phyloP scores from a whole-genome alignment of 768 basidiomycete species.

The Holtermannia corniformis region DNA sequence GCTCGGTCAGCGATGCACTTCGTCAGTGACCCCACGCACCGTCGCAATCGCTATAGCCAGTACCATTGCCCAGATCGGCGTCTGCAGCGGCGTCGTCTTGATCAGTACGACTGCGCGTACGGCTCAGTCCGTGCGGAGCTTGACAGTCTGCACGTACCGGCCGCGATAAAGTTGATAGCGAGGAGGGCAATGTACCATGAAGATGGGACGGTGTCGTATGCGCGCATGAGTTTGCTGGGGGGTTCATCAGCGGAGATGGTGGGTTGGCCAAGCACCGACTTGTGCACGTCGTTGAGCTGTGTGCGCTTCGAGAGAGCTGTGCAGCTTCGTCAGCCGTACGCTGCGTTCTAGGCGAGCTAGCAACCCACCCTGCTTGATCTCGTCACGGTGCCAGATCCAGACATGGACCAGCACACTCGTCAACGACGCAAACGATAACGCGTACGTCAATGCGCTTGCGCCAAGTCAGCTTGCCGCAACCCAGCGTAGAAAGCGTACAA shows the following conservation, averaged over 20 bases:
- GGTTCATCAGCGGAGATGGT: not conserved
- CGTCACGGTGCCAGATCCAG: conserved; percentile 37
- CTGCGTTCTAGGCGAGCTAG: not conserved
- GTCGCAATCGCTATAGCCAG: conserved; percentile 37
- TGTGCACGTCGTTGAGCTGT: conserved; percentile 34
- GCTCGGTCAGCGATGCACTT: not conserved
- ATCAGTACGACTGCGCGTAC: conserved; percentile 28
- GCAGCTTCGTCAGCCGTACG: not conserved
- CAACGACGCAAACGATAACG: conserved; percentile 38
- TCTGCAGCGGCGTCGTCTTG: conserved; percentile 37
- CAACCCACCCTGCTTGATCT: conserved; percentile 32
- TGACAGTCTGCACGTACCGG: conserved; percentile 15
- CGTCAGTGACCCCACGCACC: conserved; percentile 9
- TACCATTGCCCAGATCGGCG: conserved; percentile 39
- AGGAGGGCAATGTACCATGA: conserved; percentile 35
- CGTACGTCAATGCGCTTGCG: conserved; percentile 37
- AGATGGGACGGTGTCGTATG: conserved; percentile 34
- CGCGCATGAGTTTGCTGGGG: conserved; percentile 37
- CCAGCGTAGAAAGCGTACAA: conserved; percentile 25
- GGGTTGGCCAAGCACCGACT: conserved; percentile 18
- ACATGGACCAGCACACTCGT: conserved; percentile 39
- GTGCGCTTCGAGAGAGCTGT: conserved; percentile 25
- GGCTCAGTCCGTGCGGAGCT: not conserved
- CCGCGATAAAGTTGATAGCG: conserved; percentile 30
- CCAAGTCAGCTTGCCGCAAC: not conserved